Evolutionary conservation across 768 basidiomycete genomes (phyloP), one percentile per base, ranked within the genome.

Genomic region (Podaxis sp.): DNA sequence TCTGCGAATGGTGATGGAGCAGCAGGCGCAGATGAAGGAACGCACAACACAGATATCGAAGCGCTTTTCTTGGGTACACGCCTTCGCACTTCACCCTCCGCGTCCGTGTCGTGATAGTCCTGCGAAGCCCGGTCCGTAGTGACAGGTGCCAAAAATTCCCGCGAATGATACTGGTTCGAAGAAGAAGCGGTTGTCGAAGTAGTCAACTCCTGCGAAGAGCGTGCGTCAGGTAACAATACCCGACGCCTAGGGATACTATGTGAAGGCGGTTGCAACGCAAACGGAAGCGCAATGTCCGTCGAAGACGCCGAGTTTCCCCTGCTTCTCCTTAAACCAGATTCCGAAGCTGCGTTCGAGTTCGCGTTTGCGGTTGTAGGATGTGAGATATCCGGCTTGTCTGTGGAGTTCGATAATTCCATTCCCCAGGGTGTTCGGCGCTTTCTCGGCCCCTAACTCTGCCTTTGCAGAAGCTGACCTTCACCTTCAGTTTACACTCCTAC

Each of bases 11-110:
- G 17, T 8, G 42, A 19, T 15, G 42, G 42, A 44, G 15, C 2
- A 2, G 0, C 5, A 19, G 17, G 17, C 5, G 19, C 36, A 26
- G 48, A 52, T 19, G 26, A 19, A 39, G 38, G 57, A n/a, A 28
- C 42, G 15, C 26, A 30, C 22, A 52, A n/a, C 49, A 59, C 33
- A 24, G 58, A 38, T 2, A 48, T 49, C n/a, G 57, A 59, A 3
- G 28, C 26, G 46, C 57, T 38, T 19, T 59, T 59, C n/a, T 49
- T 59, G 15, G 57, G 57, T 49, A 49, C 57, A 36, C 57, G 57
- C 42, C 42, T 44, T 22, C 33, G 44, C 11, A 38, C 17, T 7
- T 38, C 54, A 38, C 42, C 42, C 19, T 44, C 42, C 19, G n/a
- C 42, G 1, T 44, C 42, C 42, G 19, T 19, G 42, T 44, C 19